Evolutionary conservation across 441 rosid genomes (phyloP).

Genomic region (Theobroma grandiflorum): DNA sequence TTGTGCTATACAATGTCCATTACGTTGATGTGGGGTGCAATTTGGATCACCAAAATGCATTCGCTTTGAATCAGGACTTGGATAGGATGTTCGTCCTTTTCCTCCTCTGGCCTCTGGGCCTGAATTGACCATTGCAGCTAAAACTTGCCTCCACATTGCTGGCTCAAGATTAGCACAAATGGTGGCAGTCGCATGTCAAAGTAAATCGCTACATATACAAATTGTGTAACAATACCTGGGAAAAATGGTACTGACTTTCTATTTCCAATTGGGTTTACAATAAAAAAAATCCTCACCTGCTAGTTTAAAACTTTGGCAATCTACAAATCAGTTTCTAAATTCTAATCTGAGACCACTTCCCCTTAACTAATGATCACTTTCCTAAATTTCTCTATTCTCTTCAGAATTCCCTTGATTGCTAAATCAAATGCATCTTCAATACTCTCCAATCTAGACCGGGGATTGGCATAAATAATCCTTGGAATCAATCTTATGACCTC

Average conservation of each 20-base stretch:
- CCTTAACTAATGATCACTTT: not conserved
- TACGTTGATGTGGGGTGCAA: too few species aligned
- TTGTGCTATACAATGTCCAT: too few species aligned
- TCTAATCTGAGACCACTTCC: not conserved
- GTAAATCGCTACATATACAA: not conserved
- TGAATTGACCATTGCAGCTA: not conserved
- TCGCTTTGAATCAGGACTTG: too few species aligned
- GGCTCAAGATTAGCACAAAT: not conserved
- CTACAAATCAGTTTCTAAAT: not conserved
- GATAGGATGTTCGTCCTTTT: not conserved
- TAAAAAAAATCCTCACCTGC: not conserved
- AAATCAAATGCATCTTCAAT: slow-evolving; percentile 28
- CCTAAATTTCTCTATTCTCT: not conserved
- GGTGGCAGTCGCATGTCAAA: not conserved
- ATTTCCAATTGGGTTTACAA: not conserved
- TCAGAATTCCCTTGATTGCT: slow-evolving; percentile 13
- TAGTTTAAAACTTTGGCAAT: not conserved
- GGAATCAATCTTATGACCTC: slow-evolving; percentile 23
- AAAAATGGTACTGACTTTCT: not conserved
- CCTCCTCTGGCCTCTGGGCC: not conserved
- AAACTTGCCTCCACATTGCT: not conserved
- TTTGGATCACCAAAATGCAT: too few species aligned
- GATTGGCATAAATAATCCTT: slow-evolving; percentile 16
- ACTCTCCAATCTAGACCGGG: not conserved
- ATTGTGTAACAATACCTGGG: not conserved